Evolutionary conservation across 768 basidiomycete genomes (phyloP), one percentile per base, ranked within the genome.

Genomic region (Leccinum subtestaceum): DNA sequence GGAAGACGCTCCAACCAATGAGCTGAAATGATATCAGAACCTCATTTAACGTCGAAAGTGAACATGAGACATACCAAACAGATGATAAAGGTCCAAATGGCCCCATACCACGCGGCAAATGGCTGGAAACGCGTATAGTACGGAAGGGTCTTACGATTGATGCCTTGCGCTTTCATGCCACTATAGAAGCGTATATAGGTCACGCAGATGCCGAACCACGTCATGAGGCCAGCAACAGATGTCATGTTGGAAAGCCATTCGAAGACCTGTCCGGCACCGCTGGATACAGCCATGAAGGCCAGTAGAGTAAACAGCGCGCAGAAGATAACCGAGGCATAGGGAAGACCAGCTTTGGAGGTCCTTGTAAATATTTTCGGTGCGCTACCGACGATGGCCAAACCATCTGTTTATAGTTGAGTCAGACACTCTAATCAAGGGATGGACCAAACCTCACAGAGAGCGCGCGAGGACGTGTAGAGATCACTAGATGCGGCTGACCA

Each of bases 401-500:
- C 93, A 72, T 95, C 90, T 89, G 61, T 27, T 36, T 34, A 13
- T 46, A 23, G 25, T 58, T 23, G 27, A 59, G 59, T 62, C 17
- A 58, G 49, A 13, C 10, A 12, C 15, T 19, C 27, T 19, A 5
- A 46, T 27, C 7, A 1, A 6, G 43, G 32, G 25, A 9, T 11
- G 21, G 7, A n/a, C 8, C 5, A 11, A 21, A 32, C 78, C 87
- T 65, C 62, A 91, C 90, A 95, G 8, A 98, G 80, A 0, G 89
- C 90, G 56, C 91, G 86, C n/a, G 93, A 94, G 49, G 88, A 88
- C 4, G 93, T 95, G 76, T 93, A 96, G 49, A 97, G 72, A 70
- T 96, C 94, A 70, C 88, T 90, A 23, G 87, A 88, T 5, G 91
- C 92, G 34, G 95, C 94, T 23, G 94, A 96, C 88, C 91, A 95